Percentiles rank a stretch among this genome's conserved stretches.
Conservation (phyloP, 129 eudicot species). For the Sambucus nigra region DNA sequence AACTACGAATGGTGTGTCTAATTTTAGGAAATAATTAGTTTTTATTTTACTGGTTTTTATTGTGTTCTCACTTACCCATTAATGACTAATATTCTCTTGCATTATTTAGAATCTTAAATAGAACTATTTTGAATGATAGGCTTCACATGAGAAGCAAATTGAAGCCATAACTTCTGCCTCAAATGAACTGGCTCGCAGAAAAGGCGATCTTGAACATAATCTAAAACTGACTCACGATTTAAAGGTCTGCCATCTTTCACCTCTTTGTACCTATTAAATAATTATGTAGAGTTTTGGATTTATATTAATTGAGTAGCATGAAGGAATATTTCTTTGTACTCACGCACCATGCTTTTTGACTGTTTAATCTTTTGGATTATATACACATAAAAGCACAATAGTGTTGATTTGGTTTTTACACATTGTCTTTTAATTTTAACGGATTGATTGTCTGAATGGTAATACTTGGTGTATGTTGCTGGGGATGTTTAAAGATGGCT, state of each 20-base stretch:
- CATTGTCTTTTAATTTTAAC: background rate
- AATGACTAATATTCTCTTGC: background rate
- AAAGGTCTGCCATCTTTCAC: conserved; percentile 35
- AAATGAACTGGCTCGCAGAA: conserved; percentile 71
- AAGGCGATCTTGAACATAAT: conserved; percentile 82
- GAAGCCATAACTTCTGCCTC: conserved; percentile 75
- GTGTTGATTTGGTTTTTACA: too few species aligned
- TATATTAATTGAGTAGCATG: too few species aligned
- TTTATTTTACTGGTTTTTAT: conserved; percentile 13
- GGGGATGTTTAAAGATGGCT: too few species aligned
- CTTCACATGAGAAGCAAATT: conserved; percentile 80
- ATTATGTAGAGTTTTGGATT: background rate
- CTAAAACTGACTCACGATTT: conserved; percentile 59
- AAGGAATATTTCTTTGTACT: too few species aligned
- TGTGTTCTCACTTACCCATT: background rate
- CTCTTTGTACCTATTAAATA: conserved; percentile 1
- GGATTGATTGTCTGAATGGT: too few species aligned
- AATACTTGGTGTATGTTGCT: too few species aligned
- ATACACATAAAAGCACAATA: background rate
- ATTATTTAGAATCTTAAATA: background rate
- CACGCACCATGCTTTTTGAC: background rate
- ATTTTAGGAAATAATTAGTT: background rate
- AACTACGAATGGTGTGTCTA: conserved; percentile 71
- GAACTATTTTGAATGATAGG: conserved; percentile 31
- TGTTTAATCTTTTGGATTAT: background rate